Evolutionary conservation across 2,329 filamentous ascomycete genomes (phyloP), one percentile per base, ranked within the genome.

Genomic region (Fusarium scirpi): DNA sequence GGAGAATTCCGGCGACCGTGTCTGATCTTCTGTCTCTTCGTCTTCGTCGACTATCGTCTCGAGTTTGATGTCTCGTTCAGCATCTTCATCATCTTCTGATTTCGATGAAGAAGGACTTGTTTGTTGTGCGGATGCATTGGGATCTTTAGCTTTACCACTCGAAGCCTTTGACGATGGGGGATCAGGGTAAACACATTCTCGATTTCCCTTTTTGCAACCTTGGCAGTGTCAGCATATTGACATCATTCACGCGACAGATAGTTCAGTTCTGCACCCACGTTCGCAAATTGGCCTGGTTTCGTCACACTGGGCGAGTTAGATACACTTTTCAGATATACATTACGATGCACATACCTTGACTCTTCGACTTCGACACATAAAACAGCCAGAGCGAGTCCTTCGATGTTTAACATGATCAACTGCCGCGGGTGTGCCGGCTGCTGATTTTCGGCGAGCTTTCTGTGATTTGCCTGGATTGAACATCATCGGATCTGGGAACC

Each of bases 311-410:
- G 40, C 58, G 57, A 20, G 44, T 74, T 65, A 75, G 62, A 62
- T n/a, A 62, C 40, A 41, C 22, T 56, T 44, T 46, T 3, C 24
- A 22, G 22, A 40, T 41, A 29, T 46, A 30, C 4, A 12, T 38
- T 25, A n/a, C 22, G 18, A 55, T 7, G 43, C 41, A n/a, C 77
- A 70, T 83, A 90, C 89, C 85, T 92, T 98, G 54, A 98, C 94
- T 79, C 96, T 89, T 72, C 96, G 89, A 75, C 91, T 91, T 63
- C 96, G 89, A 80, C 96, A 99, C 48, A 94, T 98, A 71, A 86
- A 98, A 82, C 96, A 99, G 29, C 96, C 96, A 69, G 94, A 98
- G 74, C 96, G 88, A 45, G 96, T 98, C 73, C 96, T 90, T 67
- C 94, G 91, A 79, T 98, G 95, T 81, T 98, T 98, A 72, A 97